Evolutionary conservation across 768 basidiomycete species (phyloP).

Genomic region (Gloeostereum incarnatum): DNA sequence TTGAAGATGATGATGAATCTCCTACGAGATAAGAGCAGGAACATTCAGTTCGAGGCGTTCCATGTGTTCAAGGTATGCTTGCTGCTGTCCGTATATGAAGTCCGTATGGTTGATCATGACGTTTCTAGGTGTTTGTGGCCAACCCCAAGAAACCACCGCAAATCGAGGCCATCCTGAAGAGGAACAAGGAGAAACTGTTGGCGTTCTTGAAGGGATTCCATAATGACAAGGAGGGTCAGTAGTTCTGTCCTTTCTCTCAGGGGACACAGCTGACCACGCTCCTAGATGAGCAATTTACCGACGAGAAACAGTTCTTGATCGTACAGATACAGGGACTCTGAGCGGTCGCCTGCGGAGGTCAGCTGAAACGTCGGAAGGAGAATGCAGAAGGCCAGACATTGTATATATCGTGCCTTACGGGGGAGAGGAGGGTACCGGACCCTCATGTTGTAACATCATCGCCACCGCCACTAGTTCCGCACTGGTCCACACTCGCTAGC

Average conservation of each 20-base stretch:
- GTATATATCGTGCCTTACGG: too few species aligned
- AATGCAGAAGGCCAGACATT: too few species aligned
- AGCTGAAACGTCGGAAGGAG: too few species aligned
- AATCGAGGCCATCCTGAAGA: constrained; percentile 80
- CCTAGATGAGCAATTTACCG: constrained; percentile 91
- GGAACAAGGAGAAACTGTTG: constrained; percentile 93
- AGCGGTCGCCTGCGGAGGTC: too few species aligned
- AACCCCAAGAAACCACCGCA: constrained; percentile 98
- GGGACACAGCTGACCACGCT: neutral
- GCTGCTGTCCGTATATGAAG: neutral
- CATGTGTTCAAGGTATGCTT: constrained; percentile 95
- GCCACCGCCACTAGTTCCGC: too few species aligned
- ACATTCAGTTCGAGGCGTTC: constrained; percentile 99
- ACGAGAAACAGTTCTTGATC: constrained; percentile 96
- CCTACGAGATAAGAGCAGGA: constrained; percentile 95
- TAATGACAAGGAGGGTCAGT: constrained; percentile 91
- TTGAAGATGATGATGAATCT: constrained; percentile 99
- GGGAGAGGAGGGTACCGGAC: too few species aligned
- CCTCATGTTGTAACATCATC: too few species aligned
- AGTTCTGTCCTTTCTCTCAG: neutral
- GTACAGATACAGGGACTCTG: constrained; percentile 80
- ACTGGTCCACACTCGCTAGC: too few species aligned
- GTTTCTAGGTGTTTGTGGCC: constrained; percentile 83
- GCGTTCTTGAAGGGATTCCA: constrained; percentile 89
- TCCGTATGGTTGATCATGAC: neutral